Base-by-base conservation (phyloP, 1,284 basidiomycete genomes). In the Rhodotorula mucilaginosa region DNA sequence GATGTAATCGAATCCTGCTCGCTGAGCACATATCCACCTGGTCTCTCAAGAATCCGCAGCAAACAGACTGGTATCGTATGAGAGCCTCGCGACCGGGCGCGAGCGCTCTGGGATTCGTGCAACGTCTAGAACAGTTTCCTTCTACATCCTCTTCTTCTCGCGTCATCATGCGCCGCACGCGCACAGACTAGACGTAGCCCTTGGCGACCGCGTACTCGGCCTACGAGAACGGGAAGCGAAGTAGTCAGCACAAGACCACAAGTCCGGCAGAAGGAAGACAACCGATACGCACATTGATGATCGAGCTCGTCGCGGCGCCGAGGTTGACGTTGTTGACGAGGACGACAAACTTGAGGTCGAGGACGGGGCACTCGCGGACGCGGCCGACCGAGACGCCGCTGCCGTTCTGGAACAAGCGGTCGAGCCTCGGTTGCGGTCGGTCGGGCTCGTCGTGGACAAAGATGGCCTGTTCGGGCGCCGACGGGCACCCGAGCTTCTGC, bases 331-430 rank as follows among this genome's bases (percentile, higher is more conserved):
- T 99, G 82, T 98, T 97, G 73, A 90, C 87, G 69, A 99, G 85
- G 59, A 93, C 91, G 56, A 98, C 91, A 81, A 99, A 97, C 84
- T 96, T 96, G 85, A 97, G 87, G 81, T 99, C 97, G 68, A 99
- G 82, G 34, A 99, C 94, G 51, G 87, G 85, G 81, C 95, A 97
- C 80, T 93, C 88, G 68, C 97, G 85, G 18, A 99, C 89, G 65
- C 97, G 84, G 0, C 97, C 97, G 2, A 99, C 96, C 65, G 87
- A 89, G 66, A 98, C 93, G 31, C 93, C 92, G 2, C 95, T 92
- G 6, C 97, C 97, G 65, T 91, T 87, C 83, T 98, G 91, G 80
- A 62, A 61, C 47, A 48, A 51, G 16, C 70, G 60, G 58, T 68
- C 70, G 52, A 71, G 61, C 8, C 65, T 34, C 15, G 65, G 65